Base-by-base conservation (phyloP, 495 filamentous ascomycete species). In the Penicillium soppii region DNA sequence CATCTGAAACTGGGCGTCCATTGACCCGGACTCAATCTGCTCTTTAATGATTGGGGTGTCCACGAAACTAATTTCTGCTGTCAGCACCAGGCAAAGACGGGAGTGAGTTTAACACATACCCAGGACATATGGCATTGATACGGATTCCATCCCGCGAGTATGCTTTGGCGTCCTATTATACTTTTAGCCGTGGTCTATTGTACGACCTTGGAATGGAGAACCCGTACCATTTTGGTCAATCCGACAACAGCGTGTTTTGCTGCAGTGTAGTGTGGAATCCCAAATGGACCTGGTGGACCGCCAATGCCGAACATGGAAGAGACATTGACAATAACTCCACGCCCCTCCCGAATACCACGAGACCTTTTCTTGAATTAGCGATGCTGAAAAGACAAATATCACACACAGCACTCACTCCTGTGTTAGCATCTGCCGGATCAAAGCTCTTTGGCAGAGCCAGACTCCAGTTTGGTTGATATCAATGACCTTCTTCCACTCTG, bases 101-200 rank as follows among this genome's bases (percentile, higher is more conserved):
- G n/a, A n/a, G n/a, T n/a, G n/a, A n/a, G n/a, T n/a, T n/a, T n/a
- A n/a, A n/a, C 20, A 46, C 48, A 16, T 54, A 66, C 63, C 75
- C 75, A 4, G 73, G 72, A 40, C 75, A 79, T 16, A 79, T 69
- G 2, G 74, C 75, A 52, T 79, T 80, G 53, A 80, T 76, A 25
- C 75, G 66, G 25, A 80, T 78, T 17, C 73, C 74, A 9, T 68
- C 42, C 16, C 57, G 56, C 0, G 69, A 71, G 53, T 74, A 80
- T 3, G 56, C 51, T 48, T 71, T 70, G 7, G 72, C 77, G 49
- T 80, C 78, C 52, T 68, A 47, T 9, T 19, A 23, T 21, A 5
- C 32, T 33, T 19, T 60, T 41, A 65, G 38, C 2, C n/a, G 22
- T 10, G 4, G 7, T 20, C 5, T n/a, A 22, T 10, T 2, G 38